Evolutionary conservation across 192 early-diverging fungal species (phyloP).

Genomic region (Backusella westeae): DNA sequence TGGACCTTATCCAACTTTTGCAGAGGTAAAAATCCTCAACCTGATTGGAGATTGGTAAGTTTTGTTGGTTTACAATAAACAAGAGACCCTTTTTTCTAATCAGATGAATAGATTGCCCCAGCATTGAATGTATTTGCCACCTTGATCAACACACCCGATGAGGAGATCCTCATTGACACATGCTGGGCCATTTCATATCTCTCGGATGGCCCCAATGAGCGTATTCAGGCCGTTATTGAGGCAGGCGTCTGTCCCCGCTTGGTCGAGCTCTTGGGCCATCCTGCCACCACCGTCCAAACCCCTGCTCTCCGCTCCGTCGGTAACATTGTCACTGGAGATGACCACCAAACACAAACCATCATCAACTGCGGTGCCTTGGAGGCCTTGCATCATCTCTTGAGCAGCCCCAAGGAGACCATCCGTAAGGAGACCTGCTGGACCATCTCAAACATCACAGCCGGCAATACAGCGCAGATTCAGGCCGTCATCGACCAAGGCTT

Average conservation of each 20-base stretch:
- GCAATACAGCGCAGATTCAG: slow-evolving; percentile 44
- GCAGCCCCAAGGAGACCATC: slow-evolving; percentile 29
- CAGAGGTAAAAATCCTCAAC: slow-evolving; percentile 69
- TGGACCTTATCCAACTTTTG: slow-evolving; percentile 82
- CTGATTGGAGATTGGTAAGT: slow-evolving; percentile 60
- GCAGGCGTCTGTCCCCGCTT: slow-evolving; percentile 64
- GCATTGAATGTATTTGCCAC: slow-evolving; percentile 47
- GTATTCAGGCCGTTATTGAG: slow-evolving; percentile 78
- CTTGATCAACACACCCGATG: slow-evolving; percentile 63
- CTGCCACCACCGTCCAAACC: slow-evolving; percentile 61
- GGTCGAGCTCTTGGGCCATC: slow-evolving; percentile 65
- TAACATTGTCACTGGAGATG: slow-evolving; percentile 82
- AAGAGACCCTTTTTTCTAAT: too few species aligned
- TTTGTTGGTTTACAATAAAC: too few species aligned
- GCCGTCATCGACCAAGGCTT: slow-evolving; percentile 43
- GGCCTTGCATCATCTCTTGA: slow-evolving; percentile 55
- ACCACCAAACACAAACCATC: slow-evolving; percentile 71
- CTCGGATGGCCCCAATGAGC: slow-evolving; percentile 69
- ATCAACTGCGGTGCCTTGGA: slow-evolving; percentile 60
- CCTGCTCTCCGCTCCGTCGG: slow-evolving; percentile 74
- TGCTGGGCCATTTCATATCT: slow-evolving; percentile 85
- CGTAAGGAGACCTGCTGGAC: slow-evolving; percentile 57
- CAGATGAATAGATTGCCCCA: slow-evolving; percentile 4
- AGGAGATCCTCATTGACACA: slow-evolving; percentile 75
- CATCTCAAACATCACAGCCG: slow-evolving; percentile 53